Conservation (phyloP, 306 rosid genomes). For the Echinosophora koreensis region DNA sequence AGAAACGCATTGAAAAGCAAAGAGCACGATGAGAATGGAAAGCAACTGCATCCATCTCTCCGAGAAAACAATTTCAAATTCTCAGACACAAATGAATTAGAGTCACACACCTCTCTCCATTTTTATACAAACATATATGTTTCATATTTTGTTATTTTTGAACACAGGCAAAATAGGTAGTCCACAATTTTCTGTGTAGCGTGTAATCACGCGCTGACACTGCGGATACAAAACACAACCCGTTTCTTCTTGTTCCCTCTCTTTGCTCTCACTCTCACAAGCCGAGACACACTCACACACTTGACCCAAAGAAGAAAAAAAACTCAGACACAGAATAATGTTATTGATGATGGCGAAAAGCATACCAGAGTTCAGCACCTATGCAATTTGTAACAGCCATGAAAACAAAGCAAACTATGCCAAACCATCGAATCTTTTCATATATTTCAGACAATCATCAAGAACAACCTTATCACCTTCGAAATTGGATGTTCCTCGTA, state of each 20-base stretch:
- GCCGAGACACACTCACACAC: slow-evolving; percentile 46
- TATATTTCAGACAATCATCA: slow-evolving; percentile 44
- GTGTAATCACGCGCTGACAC: slow-evolving; percentile 46
- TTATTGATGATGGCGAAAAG: slow-evolving; percentile 46
- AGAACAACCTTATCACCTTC: slow-evolving; percentile 30
- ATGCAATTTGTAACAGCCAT: slow-evolving; percentile 24
- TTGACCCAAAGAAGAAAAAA: too few species aligned
- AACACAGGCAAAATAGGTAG: neutral
- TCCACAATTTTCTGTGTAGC: slow-evolving; percentile 48
- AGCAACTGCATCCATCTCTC: slow-evolving; percentile 53
- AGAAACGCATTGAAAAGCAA: slow-evolving; percentile 46
- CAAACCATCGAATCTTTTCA: slow-evolving; percentile 30
- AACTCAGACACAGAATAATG: slow-evolving; percentile 38
- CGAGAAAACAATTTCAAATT: slow-evolving; percentile 26
- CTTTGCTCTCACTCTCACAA: slow-evolving; percentile 17
- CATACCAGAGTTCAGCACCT: slow-evolving; percentile 42
- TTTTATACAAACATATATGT: neutral
- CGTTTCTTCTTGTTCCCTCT: slow-evolving; percentile 9
- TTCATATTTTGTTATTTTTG: neutral
- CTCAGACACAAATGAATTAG: slow-evolving; percentile 20
- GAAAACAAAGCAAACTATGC: slow-evolving; percentile 1
- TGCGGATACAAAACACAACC: neutral
- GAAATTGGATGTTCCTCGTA: slow-evolving; percentile 39
- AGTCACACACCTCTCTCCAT: slow-evolving; percentile 17
- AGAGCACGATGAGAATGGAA: slow-evolving; percentile 43